Evolutionary conservation across 2,329 filamentous ascomycete genomes (phyloP).

Genomic region (Aureobasidium vineae): DNA sequence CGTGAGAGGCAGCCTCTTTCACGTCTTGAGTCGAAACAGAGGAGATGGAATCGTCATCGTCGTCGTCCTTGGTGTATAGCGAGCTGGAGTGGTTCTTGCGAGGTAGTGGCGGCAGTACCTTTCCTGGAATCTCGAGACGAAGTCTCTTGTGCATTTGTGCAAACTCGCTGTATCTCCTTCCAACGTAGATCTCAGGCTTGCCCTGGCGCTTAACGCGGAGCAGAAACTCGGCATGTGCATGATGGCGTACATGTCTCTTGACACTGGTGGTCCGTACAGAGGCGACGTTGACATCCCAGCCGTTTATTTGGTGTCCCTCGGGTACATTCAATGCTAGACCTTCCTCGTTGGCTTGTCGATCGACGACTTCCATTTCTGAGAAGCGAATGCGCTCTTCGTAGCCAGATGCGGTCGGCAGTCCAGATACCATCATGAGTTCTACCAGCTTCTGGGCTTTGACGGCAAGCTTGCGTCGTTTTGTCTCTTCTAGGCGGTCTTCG

Average conservation of each 20-base stretch:
- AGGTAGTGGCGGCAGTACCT: conserved; percentile 80
- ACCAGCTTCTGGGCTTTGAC: conserved; percentile 93
- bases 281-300: conserved; percentile 96
- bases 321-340: conserved; percentile 84
- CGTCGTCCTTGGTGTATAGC: conserved; percentile 55
- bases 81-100: conserved; percentile 86
- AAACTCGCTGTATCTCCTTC: conserved; percentile 87
- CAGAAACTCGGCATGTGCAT: conserved; percentile 94
- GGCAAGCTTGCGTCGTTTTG: conserved; percentile 88
- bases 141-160: conserved; percentile 73
- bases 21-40: conserved; percentile 68
- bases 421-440: conserved; percentile 99
- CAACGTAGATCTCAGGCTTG: conserved; percentile 74
- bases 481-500: conserved; percentile 93
- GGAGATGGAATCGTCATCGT: conserved; percentile 74
- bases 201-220: conserved; percentile 78
- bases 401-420: conserved; percentile 89
- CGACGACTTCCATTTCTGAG: conserved; percentile 94
- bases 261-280: conserved; percentile 77
- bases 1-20: conserved; percentile 21
- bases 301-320: conserved; percentile 88
- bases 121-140: conserved; percentile 83
- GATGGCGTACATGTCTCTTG: conserved; percentile 83
- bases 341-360: conserved; percentile 86
- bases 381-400: conserved; percentile 98